Percentiles rank a stretch among this genome's conserved stretches.
Evolutionary conservation across 495 filamentous ascomycete genomes (phyloP).

Genomic region (Oidiodendron maius): DNA sequence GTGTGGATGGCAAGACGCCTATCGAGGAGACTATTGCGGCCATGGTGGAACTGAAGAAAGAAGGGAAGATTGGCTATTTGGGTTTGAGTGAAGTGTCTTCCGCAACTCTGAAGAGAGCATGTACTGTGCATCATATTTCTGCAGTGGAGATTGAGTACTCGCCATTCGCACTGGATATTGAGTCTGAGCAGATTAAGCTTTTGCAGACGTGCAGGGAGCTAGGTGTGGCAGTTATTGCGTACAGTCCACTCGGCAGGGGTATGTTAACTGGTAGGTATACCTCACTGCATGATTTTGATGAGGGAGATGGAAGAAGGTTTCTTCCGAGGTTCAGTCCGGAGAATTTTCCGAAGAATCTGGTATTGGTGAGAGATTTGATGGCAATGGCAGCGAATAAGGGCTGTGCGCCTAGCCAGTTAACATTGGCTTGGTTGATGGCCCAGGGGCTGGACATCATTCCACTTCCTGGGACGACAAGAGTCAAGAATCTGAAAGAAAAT

Average conservation of each 20-base stretch:
- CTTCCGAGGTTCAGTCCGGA: slow-evolving; percentile 55
- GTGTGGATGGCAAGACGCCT: slow-evolving; percentile 40
- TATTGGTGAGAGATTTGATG: slow-evolving; percentile 51
- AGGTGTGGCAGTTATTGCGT: slow-evolving; percentile 54
- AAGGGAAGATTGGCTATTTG: slow-evolving; percentile 53
- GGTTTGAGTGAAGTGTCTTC: slow-evolving; percentile 50
- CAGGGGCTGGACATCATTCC: slow-evolving; percentile 55
- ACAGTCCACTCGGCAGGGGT: slow-evolving; percentile 54
- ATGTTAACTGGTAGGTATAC: slow-evolving; percentile 34
- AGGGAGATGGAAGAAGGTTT: neutral
- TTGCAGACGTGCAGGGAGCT: slow-evolving; percentile 53
- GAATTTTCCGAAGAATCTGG: slow-evolving; percentile 64
- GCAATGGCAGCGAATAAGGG: slow-evolving; percentile 40
- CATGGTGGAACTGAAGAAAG: slow-evolving; percentile 28
- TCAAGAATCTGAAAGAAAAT: neutral
- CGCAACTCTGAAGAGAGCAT: slow-evolving; percentile 49
- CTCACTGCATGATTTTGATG: neutral
- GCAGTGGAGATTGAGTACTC: slow-evolving; percentile 59
- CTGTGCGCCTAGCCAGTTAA: slow-evolving; percentile 65
- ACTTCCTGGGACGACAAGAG: slow-evolving; percentile 60
- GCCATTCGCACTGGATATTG: slow-evolving; percentile 50
- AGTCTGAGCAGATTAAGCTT: slow-evolving; percentile 36
- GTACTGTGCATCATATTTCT: slow-evolving; percentile 50
- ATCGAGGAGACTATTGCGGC: slow-evolving; percentile 51
- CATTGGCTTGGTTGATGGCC: slow-evolving; percentile 54